These are phyloP conservation scores for Diplosphaera chodatii DNA, from an alignment of 139 green algal genomes.

Conservation along the genomic window DNA sequence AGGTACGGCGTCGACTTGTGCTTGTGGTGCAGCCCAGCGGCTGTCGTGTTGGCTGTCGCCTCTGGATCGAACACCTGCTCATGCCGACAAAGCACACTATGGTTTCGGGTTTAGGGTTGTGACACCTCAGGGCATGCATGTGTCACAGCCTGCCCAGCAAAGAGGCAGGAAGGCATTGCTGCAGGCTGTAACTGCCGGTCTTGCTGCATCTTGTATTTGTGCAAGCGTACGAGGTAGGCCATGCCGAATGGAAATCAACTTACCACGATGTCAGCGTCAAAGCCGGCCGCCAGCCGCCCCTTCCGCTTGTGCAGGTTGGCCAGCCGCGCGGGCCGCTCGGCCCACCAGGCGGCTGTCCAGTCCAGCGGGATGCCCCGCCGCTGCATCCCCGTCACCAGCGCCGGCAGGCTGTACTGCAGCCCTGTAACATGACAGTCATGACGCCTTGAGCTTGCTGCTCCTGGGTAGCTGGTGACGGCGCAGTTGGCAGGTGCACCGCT, in stretches of 20 bases:
- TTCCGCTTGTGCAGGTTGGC: slow-evolving; percentile 52
- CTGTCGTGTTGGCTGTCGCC: slow-evolving; percentile 47
- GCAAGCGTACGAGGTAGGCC: too few species aligned
- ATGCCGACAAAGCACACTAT: neutral
- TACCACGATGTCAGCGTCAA: slow-evolving; percentile 87
- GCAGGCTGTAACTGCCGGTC: too few species aligned
- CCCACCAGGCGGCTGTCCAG: slow-evolving; percentile 28
- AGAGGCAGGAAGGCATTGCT: too few species aligned
- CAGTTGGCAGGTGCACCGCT: too few species aligned
- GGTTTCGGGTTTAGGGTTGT: neutral
- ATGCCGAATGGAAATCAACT: too few species aligned
- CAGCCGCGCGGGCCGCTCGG: slow-evolving; percentile 52
- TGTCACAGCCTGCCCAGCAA: too few species aligned
- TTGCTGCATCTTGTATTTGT: too few species aligned
- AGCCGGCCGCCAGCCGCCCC: slow-evolving; percentile 55
- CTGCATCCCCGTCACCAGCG: slow-evolving; percentile 61
- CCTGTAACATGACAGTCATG: slow-evolving; percentile 31
- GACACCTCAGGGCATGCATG: too few species aligned
- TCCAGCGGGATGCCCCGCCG: neutral
- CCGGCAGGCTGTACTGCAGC: slow-evolving; percentile 81
- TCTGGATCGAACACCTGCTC: slow-evolving; percentile 74
- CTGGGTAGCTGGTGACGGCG: too few species aligned
- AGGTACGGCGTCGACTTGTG: slow-evolving; percentile 74
- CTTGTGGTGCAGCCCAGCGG: slow-evolving; percentile 40
- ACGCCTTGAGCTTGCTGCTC: too few species aligned